Base-by-base conservation (phyloP, 2,329 filamentous ascomycete genomes). In the Huntiella omanensis region DNA sequence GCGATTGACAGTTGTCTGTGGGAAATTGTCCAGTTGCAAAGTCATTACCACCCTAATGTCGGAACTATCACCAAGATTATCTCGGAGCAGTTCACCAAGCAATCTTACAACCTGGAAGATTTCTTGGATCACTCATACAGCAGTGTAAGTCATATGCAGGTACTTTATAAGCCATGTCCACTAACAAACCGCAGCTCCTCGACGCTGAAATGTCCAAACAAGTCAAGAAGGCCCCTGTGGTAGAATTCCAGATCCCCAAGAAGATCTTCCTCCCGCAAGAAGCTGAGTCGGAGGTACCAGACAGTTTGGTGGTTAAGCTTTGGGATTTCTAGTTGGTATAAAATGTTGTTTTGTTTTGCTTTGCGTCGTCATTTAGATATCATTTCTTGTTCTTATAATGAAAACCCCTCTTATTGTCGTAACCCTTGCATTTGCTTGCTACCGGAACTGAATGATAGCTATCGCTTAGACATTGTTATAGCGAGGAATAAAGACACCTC, bases 11-110 rank as follows among this genome's bases (percentile, higher is more conserved):
- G 85, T 61, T 86, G 81, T 59, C 64, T 98, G 5, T 98, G 91
- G 92, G 91, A 98, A 60, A 71, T 98, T 45, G 82, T 92, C 50
- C 86, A 85, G 49, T 66, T 96, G 48, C 85, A 92, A 60, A 80
- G 77, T 1, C 92, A 98, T 61, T 96, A 93, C 61, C 91, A 98
- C 58, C 91, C 92, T 11, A 98, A 96, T 55, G 85, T 98, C 17
- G 87, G 88, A 0, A 91, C 87, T 2, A 77, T 98, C 54, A 81
- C 86, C 39, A 91, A 86, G 62, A 94, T 98, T 52, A 77, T 98
- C 48, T 83, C 83, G 2, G 86, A 96, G 63, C 91, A 96, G 60
- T 98, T 96, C 60, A 98, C 91, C 2, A 98, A 98, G 64, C 79
- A 86, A 54, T 73, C 80, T 2, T 98, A 96, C 62, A 91, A 86